Evolutionary conservation across 2,329 filamentous ascomycete species (phyloP).

Genomic region (Ophiostoma sp.): DNA sequence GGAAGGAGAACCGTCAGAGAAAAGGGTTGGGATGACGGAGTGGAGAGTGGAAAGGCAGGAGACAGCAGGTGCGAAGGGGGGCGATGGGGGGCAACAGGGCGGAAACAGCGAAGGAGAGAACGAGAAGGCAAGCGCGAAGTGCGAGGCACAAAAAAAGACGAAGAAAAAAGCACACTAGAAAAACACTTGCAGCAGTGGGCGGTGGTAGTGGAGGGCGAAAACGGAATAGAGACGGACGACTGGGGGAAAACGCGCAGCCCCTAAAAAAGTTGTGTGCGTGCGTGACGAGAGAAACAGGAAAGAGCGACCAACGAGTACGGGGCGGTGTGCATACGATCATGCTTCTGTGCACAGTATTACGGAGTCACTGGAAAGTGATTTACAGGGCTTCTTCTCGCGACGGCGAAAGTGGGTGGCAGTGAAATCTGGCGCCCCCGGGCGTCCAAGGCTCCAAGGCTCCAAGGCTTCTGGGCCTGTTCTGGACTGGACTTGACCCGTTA

Average conservation of each 20-base stretch:
- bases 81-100: constrained; percentile 14
- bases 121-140: background rate
- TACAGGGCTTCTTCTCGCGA: background rate
- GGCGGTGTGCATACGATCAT: background rate
- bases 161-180: constrained; percentile 18
- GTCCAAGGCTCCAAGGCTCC: background rate
- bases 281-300: constrained; percentile 8
- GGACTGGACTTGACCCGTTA: background rate
- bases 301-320: background rate
- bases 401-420: background rate
- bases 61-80: background rate
- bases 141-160: background rate
- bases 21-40: constrained; percentile 34
- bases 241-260: constrained; percentile 8
- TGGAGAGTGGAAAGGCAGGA: constrained; percentile 18
- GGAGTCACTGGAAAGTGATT: background rate
- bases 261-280: constrained; percentile 13
- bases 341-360: background rate
- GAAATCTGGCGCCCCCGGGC: background rate
- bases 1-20: background rate
- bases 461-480: background rate
- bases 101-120: constrained; percentile 9
- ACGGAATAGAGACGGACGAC: constrained; percentile 15
- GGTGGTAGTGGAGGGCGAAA: constrained; percentile 20
- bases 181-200: constrained; percentile 15